Evolutionary conservation across 306 rosid genomes (phyloP).

Genomic region (Quercus bicolor): DNA sequence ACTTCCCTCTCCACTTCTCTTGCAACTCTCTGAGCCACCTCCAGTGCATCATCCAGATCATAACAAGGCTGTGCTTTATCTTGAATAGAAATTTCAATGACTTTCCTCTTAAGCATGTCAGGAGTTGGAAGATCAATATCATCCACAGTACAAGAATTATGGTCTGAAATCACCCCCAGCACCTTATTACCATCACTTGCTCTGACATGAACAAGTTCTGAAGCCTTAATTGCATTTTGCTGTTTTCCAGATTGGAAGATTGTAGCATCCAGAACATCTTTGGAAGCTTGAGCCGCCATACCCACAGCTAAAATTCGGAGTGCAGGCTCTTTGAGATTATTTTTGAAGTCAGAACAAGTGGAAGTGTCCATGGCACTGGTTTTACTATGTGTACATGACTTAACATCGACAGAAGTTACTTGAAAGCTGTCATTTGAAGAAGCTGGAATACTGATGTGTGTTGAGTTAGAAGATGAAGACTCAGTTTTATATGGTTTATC

Average conservation of each 20-base stretch:
- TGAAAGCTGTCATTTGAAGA: constrained; percentile 33
- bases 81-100: not conserved
- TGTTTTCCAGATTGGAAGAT: constrained; percentile 4
- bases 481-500: constrained; percentile 23
- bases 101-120: constrained; percentile 15
- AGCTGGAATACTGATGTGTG: constrained; percentile 24
- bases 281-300: not conserved
- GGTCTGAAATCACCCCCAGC: constrained; percentile 9
- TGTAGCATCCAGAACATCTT: constrained; percentile 11
- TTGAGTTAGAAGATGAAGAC: constrained; percentile 30
- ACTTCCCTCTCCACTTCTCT: constrained; percentile 26
- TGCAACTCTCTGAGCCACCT: constrained; percentile 24
- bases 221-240: not conserved
- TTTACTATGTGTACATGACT: constrained; percentile 14
- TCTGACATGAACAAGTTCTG: constrained; percentile 8
- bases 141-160: not conserved
- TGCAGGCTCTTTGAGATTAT: constrained; percentile 19
- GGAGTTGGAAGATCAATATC: constrained; percentile 4
- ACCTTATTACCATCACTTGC: constrained; percentile 7
- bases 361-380: constrained; percentile 7
- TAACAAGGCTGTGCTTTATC: constrained; percentile 7
- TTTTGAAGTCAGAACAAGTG: constrained; percentile 5
- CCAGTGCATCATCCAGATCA: constrained; percentile 25
- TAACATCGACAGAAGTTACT: constrained; percentile 17
- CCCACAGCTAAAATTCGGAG: constrained; percentile 6